Conservation (phyloP, 495 filamentous ascomycete species). For the Aspergillus asperescens region DNA sequence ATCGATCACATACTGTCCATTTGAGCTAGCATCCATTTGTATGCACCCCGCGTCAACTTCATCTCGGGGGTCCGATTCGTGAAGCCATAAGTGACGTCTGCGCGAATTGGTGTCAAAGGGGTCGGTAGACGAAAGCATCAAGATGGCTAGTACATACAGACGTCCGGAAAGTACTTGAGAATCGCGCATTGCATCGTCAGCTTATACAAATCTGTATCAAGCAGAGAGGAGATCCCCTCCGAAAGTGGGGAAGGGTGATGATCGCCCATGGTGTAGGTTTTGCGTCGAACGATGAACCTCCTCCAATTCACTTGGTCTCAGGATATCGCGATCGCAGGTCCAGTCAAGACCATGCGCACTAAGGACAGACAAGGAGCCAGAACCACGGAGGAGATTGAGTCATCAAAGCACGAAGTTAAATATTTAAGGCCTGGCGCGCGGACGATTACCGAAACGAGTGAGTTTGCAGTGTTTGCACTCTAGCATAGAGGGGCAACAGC, state of each 20-base stretch:
- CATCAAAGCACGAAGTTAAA: conserved; percentile 9
- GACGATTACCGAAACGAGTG: conserved; percentile 7
- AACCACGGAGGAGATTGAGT: conserved; percentile 2
- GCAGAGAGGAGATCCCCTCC: conserved; percentile 80
- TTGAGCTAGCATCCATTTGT: conserved; percentile 78
- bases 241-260: conserved; percentile 31
- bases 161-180: conserved; percentile 79
- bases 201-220: conserved; percentile 98
- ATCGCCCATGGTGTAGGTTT: conserved; percentile 28
- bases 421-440: conserved; percentile 14
- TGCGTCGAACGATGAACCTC: not conserved
- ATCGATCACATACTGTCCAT: conserved; percentile 57
- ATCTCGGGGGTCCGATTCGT: conserved; percentile 93
- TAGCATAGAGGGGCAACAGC: not conserved
- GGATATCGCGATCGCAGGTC: not conserved
- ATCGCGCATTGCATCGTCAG: conserved; percentile 98
- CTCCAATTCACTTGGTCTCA: not conserved
- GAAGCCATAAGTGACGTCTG: conserved; percentile 81
- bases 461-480: conserved; percentile 35
- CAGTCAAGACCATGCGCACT: not conserved
- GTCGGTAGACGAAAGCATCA: not conserved
- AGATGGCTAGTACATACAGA: conserved; percentile 46
- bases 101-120: not conserved
- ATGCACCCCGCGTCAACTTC: conserved; percentile 78
- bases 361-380: not conserved